Conservation (phyloP, 305 asterid genomes). For the Rubia balearica region DNA sequence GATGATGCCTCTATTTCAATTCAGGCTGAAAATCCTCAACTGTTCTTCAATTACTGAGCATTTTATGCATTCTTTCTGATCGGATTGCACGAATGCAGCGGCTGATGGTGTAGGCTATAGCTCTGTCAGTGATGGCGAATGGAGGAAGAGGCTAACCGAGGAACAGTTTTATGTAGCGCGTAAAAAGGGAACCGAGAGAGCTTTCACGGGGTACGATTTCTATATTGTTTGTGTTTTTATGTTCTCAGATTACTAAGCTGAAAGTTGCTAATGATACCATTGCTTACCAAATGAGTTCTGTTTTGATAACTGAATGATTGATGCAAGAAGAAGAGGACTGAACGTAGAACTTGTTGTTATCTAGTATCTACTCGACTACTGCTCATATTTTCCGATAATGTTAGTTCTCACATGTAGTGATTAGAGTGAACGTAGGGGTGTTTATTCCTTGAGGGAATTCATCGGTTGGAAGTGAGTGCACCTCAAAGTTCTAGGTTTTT, state of each 20-base stretch:
- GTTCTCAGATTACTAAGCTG: not conserved
- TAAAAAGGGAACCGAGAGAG: constrained; percentile 88
- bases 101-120: constrained; percentile 32
- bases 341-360: not conserved
- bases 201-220: constrained; percentile 72
- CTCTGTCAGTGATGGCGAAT: constrained; percentile 55
- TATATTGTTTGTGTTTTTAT: not conserved
- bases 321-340: not conserved
- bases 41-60: no score
- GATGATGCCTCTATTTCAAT: not conserved
- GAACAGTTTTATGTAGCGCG: constrained; percentile 67
- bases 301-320: not conserved
- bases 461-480: not conserved
- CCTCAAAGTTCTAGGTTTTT: not conserved
- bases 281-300: not conserved
- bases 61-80: not conserved
- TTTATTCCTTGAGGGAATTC: not conserved
- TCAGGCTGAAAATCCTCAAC: no score
- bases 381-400: not conserved
- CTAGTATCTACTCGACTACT: not conserved
- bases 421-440: not conserved
- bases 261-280: not conserved
- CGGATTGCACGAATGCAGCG: constrained; percentile 28
- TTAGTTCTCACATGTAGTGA: not conserved
- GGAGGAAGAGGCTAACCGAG: constrained; percentile 54